Percentiles rank a stretch among this genome's conserved stretches.
Conservation (phyloP, 2,329 filamentous ascomycete genomes). For the Botryosphaeria dothidea region DNA sequence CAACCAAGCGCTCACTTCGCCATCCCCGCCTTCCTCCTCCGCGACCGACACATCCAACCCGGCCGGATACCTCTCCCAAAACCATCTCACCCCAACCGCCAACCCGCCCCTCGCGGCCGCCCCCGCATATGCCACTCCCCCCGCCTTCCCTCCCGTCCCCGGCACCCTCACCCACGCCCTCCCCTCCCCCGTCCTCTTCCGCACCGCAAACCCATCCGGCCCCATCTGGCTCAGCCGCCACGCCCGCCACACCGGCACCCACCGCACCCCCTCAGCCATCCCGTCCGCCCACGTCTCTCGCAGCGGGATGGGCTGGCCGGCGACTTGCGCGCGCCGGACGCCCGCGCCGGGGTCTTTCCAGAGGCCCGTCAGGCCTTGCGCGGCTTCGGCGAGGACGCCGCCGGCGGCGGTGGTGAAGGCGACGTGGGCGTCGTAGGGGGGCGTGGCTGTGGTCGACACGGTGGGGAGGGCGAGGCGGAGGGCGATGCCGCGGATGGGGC, state of each 20-base stretch:
- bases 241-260: conserved; percentile 20
- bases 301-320: conserved; percentile 48
- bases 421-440: conserved; percentile 61
- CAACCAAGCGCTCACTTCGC: conserved; percentile 60
- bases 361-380: conserved; percentile 62
- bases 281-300: conserved; percentile 43
- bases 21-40: conserved; percentile 49
- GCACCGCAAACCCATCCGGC: conserved; percentile 60
- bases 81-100: conserved; percentile 59
- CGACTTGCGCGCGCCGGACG: conserved; percentile 53
- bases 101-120: conserved; percentile 59
- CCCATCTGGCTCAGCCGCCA: conserved; percentile 60
- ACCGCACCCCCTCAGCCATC: background rate
- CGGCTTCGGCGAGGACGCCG: conserved; percentile 58
- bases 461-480: conserved; percentile 56
- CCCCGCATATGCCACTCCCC: conserved; percentile 61
- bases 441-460: conserved; percentile 45
- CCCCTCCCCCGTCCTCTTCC: conserved; percentile 60
- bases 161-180: conserved; percentile 61
- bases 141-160: conserved; percentile 53
- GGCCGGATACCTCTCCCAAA: conserved; percentile 65
- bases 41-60: conserved; percentile 52
- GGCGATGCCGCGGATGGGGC: conserved; percentile 53
- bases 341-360: conserved; percentile 55
- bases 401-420: conserved; percentile 58